Percentiles rank a stretch among this genome's conserved stretches.
These are phyloP conservation scores for Tylopilus vinaceipallidus DNA, from an alignment of 768 basidiomycete genomes.

Conservation along the genomic window DNA sequence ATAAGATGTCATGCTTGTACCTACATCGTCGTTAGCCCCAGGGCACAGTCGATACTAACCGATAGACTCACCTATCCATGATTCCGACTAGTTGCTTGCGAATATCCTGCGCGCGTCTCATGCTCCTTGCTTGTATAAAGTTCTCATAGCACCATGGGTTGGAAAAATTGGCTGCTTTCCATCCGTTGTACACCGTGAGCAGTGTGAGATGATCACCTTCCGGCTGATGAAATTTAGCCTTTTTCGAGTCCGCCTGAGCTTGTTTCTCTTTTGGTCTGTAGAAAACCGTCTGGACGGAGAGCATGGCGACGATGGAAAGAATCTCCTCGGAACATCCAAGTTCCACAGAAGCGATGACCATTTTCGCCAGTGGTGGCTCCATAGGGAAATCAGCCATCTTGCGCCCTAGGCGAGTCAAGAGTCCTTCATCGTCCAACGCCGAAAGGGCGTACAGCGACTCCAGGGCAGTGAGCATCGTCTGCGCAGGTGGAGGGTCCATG, in stretches of 20 bases:
- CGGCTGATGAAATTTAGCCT: slow-evolving; percentile 99
- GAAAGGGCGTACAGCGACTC: slow-evolving; percentile 94
- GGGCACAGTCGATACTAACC: background rate
- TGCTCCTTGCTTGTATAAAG: slow-evolving; percentile 96
- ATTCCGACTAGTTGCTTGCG: slow-evolving; percentile 96
- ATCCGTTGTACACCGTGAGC: slow-evolving; percentile 95
- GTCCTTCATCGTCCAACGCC: slow-evolving; percentile 94
- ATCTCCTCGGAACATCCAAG: slow-evolving; percentile 98
- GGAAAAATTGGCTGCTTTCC: slow-evolving; percentile 95
- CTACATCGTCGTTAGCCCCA: slow-evolving; percentile 36
- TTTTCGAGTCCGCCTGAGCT: slow-evolving; percentile 98
- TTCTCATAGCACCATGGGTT: slow-evolving; percentile 99
- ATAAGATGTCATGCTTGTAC: slow-evolving; percentile 96
- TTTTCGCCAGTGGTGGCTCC: slow-evolving; percentile 95
- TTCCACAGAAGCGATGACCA: slow-evolving; percentile 97
- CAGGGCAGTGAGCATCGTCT: slow-evolving; percentile 94
- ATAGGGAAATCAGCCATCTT: slow-evolving; percentile 99
- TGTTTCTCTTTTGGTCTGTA: slow-evolving; percentile 99
- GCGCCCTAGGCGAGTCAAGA: slow-evolving; percentile 89
- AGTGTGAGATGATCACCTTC: slow-evolving; percentile 95
- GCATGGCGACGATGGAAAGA: slow-evolving; percentile 94
- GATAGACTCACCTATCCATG: slow-evolving; percentile 82
- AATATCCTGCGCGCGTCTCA: slow-evolving; percentile 97
- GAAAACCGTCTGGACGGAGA: slow-evolving; percentile 94
- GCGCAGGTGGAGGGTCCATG: slow-evolving; percentile 98